Evolutionary conservation across 2,329 filamentous ascomycete species (phyloP), one percentile per base, ranked within the genome.

Genomic region (Xenoacremonium recifei): DNA sequence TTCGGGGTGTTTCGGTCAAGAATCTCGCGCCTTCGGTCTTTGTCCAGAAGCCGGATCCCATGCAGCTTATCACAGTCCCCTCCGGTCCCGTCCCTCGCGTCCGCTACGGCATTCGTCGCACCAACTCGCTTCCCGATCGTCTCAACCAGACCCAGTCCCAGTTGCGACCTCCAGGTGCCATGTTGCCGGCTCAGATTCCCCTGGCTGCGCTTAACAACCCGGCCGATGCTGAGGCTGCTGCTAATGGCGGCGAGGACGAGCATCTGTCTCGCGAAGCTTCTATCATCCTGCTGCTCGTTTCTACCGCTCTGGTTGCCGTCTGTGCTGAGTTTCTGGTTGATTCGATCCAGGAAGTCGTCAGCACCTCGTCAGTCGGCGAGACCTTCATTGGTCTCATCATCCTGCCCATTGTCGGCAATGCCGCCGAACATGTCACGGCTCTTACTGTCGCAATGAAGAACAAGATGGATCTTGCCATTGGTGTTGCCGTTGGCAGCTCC

Each of bases 401-500:
- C 46, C 70, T 88, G 2, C 84, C 84, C 7, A 85, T 88, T 42
- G 83, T 87, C 12, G 84, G 84, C 39, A 88, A 88, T 51, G 84
- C 84, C 1, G 84, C 84, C 1, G 84, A 88, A 64, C 84, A 87
- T 61, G 80, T 86, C 11, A 87, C 84, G 3, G 82, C 84, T 4
- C 76, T 87, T 17, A 82, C 79, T 5, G 84, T 87, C 6, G 84
- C 84, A 0, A 77, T 80, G 64, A 85, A 85, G 68, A 86, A 87
- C 65, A 86, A 88, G 69, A 86, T 87, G 81, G 84, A 87, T 61
- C 67, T 88, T 25, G 83, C 84, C 2, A 87, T 88, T 40, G 83
- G 82, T 49, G 84, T 88, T 16, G 82, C 84, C 4, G 76, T 88
- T 6, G 84, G 84, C 42, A 83, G 77, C 49, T 84, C 79, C 36